Base-by-base conservation (phyloP, 768 basidiomycete species). In the Mycena kentingensis region DNA sequence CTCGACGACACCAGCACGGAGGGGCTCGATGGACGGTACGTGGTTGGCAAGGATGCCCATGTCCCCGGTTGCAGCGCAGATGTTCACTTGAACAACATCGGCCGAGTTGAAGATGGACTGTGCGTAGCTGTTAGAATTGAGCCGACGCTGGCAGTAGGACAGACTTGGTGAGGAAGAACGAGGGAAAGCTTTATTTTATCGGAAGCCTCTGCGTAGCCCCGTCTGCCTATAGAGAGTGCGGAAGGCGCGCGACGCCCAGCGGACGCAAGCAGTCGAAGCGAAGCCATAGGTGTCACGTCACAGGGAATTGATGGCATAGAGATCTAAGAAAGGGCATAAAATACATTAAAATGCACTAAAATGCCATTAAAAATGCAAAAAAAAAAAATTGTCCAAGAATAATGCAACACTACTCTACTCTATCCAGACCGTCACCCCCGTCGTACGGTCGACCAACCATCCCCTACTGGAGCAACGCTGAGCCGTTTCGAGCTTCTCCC, bases 21-120 rank as follows among this genome's bases (percentile, higher is more conserved):
- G 80, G 42, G 96, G 81, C 72, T 99, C 97, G 52, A 98, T 89
- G n/a, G 93, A 90, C 26, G 97, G 88, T 49, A 98, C 94, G 74
- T 99, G 97, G 81, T 96, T 97, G 63, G 96, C 93, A 55, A 99
- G 86, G 64, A 99, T 91, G 79, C 97, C 97, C 94, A 98, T 98
- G 73, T 98, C 95, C 65, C 97, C 97, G 3, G 92, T 87, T 49
- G 87, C 91, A 34, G 94, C 97, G 29, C 94, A 77, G 63, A 98
- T 76, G 76, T 98, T 98, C 62, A 99, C 96, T 73, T 98, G 96
- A 19, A 90, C 84, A 52, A 98, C 96, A 70, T 95, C 95, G 63
- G 84, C 71, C 21, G 94, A 93, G 54, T 82, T 84, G 82, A 85
- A 98, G 70, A 99, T 85, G 49, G 94, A 78, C 96, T 99, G 65